phyloP scores from a whole-genome alignment of 129 eudicot genomes.

The Centaurea solstitialis region DNA sequence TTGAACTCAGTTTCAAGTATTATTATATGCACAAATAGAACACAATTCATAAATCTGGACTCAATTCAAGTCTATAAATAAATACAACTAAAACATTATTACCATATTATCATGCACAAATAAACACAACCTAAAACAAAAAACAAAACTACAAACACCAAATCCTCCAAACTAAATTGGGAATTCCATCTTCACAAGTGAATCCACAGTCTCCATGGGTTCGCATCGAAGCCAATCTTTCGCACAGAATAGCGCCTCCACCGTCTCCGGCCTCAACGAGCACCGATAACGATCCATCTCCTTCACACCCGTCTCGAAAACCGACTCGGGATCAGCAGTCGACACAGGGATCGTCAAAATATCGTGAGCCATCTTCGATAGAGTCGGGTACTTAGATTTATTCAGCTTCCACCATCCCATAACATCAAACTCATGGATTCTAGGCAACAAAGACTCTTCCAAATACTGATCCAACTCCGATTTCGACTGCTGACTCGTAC shows the following conservation, averaged over 20 bases:
- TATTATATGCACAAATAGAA: background rate
- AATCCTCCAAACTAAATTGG: slow-evolving; percentile 46
- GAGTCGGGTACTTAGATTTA: slow-evolving; percentile 68
- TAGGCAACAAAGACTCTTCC: slow-evolving; percentile 74
- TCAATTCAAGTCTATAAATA: background rate
- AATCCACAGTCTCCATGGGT: slow-evolving; percentile 22
- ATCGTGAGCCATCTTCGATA: slow-evolving; percentile 83
- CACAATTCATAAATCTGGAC: slow-evolving; percentile 1
- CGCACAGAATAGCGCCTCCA: slow-evolving; percentile 75
- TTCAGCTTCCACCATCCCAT: slow-evolving; percentile 85
- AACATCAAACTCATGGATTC: slow-evolving; percentile 81
- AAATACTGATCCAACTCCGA: slow-evolving; percentile 77
- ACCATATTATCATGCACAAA: slow-evolving; percentile 31
- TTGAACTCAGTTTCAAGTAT: background rate
- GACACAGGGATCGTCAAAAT: slow-evolving; percentile 66
- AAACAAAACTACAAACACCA: background rate
- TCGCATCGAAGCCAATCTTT: slow-evolving; percentile 65
- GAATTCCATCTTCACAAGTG: slow-evolving; percentile 56
- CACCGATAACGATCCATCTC: slow-evolving; percentile 73
- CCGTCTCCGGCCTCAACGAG: slow-evolving; percentile 68
- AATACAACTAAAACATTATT: slow-evolving; percentile 24
- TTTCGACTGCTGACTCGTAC: slow-evolving; percentile 64
- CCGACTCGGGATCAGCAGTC: slow-evolving; percentile 47
- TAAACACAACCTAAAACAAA: slow-evolving; percentile 15
- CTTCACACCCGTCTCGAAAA: slow-evolving; percentile 54